Evolutionary conservation across 2,329 filamentous ascomycete species (phyloP).

Genomic region (Trichoderma afroharzianum): DNA sequence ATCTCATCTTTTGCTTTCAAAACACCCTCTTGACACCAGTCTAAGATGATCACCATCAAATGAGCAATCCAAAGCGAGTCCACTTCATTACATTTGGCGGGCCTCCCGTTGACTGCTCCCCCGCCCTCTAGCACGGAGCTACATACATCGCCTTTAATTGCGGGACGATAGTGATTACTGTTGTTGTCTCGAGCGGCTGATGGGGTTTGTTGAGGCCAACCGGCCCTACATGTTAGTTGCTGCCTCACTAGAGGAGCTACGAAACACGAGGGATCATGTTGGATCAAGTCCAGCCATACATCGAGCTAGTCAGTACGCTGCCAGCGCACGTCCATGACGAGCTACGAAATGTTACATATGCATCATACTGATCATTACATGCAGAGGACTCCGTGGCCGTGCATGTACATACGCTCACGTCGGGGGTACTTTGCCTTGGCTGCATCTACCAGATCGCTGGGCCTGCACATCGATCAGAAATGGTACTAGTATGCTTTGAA

Average conservation of each 20-base stretch:
- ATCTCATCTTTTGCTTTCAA: slow-evolving; percentile 13
- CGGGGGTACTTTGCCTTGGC: not conserved
- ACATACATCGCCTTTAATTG: not conserved
- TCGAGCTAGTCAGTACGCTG: not conserved
- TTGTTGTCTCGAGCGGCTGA: slow-evolving; percentile 3
- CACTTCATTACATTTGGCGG: not conserved
- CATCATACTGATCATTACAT: not conserved
- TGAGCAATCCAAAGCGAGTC: not conserved
- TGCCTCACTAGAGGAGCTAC: not conserved
- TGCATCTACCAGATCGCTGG: slow-evolving; percentile 11
- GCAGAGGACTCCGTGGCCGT: not conserved
- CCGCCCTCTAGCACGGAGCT: not conserved
- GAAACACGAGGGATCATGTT: not conserved
- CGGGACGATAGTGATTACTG: not conserved
- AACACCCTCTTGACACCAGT: not conserved
- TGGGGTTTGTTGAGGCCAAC: not conserved
- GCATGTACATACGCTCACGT: not conserved
- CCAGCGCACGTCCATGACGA: not conserved
- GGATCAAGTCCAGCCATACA: not conserved
- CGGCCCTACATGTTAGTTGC: not conserved
- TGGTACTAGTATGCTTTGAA: not conserved
- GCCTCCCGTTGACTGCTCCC: not conserved
- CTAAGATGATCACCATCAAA: not conserved
- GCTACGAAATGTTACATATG: not conserved
- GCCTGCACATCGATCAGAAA: not conserved